Conservation (phyloP, 345 rosid genomes). For the Hevea brasiliensis region DNA sequence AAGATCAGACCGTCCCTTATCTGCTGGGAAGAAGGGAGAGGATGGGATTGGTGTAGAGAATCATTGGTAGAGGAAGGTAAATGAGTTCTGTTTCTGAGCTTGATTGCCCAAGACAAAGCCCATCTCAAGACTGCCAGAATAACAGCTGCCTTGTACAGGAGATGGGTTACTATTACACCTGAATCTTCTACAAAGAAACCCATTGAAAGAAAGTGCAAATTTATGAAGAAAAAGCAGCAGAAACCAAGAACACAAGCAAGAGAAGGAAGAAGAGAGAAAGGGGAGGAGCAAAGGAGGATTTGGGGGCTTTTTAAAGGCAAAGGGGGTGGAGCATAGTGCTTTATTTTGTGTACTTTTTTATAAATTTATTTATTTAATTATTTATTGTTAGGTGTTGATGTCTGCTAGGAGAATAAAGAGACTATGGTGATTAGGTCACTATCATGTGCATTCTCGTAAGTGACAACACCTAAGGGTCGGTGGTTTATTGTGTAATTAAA, state of each 20-base stretch:
- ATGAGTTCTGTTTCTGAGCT: conserved; percentile 42
- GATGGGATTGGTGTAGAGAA: conserved; percentile 5
- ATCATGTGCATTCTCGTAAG: not conserved
- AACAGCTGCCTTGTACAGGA: conserved; percentile 76
- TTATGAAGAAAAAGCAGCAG: no score
- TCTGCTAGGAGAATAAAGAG: conserved; percentile 10
- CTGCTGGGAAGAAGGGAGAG: conserved; percentile 38
- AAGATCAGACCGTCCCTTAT: conserved; percentile 57
- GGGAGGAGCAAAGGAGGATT: conserved; percentile 13
- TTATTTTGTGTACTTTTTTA: not conserved
- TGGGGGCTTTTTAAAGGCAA: conserved; percentile 25
- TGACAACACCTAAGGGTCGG: not conserved
- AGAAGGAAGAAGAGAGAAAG: conserved; percentile 16
- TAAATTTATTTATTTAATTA: not conserved
- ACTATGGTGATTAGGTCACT: conserved; percentile 8
- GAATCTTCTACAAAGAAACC: conserved; percentile 69
- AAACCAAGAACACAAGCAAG: not conserved
- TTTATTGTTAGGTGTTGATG: not conserved
- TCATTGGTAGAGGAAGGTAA: conserved; percentile 6
- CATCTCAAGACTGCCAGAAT: conserved; percentile 66
- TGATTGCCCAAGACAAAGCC: conserved; percentile 59
- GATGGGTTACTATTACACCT: conserved; percentile 47
- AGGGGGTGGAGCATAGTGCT: conserved; percentile 8
- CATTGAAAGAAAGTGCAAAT: conserved; percentile 29
- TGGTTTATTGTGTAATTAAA: not conserved